Evolutionary conservation across 1,284 basidiomycete species (phyloP).

Genomic region (Fomitopsis palustris): DNA sequence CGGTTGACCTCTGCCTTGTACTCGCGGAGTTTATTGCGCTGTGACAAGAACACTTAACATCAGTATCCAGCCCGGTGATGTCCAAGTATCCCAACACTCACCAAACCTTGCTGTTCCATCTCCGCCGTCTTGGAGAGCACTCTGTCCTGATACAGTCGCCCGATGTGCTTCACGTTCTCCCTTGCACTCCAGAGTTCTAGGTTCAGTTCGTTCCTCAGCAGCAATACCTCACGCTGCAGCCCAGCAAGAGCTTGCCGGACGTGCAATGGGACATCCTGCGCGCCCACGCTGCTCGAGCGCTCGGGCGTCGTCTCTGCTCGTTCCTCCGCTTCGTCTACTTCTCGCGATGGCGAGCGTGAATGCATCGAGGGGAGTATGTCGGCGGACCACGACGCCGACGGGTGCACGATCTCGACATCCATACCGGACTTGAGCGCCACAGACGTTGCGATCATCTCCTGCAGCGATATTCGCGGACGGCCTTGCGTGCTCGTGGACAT

Average conservation of each 20-base stretch:
- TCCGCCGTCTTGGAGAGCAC: conserved; percentile 71
- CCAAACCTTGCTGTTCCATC: conserved; percentile 76
- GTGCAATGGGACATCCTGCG: conserved; percentile 36
- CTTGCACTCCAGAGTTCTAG: conserved; percentile 79
- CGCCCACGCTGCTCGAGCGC: neutral
- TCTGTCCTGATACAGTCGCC: conserved; percentile 71
- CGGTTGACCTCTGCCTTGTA: conserved; percentile 61
- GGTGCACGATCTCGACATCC: conserved; percentile 50
- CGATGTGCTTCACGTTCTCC: conserved; percentile 76
- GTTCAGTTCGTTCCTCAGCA: conserved; percentile 75
- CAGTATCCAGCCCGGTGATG: neutral
- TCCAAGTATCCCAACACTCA: conserved; percentile 23
- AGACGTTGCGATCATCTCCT: conserved; percentile 67
- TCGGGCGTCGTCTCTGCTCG: conserved; percentile 6
- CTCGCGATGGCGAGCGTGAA: conserved; percentile 20
- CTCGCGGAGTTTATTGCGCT: conserved; percentile 77
- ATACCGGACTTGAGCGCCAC: conserved; percentile 65
- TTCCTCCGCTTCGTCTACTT: conserved; percentile 9
- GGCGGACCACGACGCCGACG: conserved; percentile 20
- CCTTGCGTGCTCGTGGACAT: neutral
- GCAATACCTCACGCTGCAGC: conserved; percentile 69
- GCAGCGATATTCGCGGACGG: conserved; percentile 49
- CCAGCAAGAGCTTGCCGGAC: conserved; percentile 59
- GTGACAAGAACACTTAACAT: neutral
- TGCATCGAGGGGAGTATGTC: conserved; percentile 17